Evolutionary conservation across 1,284 basidiomycete genomes (phyloP), one percentile per base, ranked within the genome.

Genomic region (Kwoniella shivajii): DNA sequence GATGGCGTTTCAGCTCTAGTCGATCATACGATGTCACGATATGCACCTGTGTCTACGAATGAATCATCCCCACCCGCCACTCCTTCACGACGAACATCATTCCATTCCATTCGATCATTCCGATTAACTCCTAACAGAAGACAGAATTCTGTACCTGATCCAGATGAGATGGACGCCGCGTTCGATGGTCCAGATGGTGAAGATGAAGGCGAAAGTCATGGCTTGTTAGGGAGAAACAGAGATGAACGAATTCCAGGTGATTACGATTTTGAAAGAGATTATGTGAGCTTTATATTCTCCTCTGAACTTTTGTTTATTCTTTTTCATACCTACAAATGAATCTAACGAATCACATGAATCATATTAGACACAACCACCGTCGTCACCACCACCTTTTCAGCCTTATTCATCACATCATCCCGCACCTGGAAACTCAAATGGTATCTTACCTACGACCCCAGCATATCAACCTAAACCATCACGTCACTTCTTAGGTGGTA

Each of bases 201-300:
- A 37, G 65, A 65, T 42, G 71, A 71, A 30, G 71, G 69, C 33
- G 67, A 71, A 34, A 63, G 65, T 30, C 60, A 68, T 38, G 67
- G 64, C 14, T 51, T 72, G 18, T 41, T 67, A 38, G 51, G 54
- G 33, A 37, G 54, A 14, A 31, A 50, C 34, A 24, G 49, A 29
- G 29, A 55, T 54, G 56, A 59, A 16, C 44, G 63, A 9, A 71
- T 76, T 45, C 77, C 79, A 2, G 79, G 79, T 6, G 78, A 83
- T 4, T 92, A 93, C 73, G 89, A 92, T 75, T 92, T 92, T 76
- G 89, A 91, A 73, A 81, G 88, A 27, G 87, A 89, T 67, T 88
- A 86, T 59, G 90, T 79, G 59, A 67, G 79, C 70, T 24, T 22
- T 27, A n/a, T n/a, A n/a, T n/a, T n/a, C n/a, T n/a, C n/a, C n/a